Base-by-base conservation (phyloP, 139 green algal genomes). In the Chlorella sp. region DNA sequence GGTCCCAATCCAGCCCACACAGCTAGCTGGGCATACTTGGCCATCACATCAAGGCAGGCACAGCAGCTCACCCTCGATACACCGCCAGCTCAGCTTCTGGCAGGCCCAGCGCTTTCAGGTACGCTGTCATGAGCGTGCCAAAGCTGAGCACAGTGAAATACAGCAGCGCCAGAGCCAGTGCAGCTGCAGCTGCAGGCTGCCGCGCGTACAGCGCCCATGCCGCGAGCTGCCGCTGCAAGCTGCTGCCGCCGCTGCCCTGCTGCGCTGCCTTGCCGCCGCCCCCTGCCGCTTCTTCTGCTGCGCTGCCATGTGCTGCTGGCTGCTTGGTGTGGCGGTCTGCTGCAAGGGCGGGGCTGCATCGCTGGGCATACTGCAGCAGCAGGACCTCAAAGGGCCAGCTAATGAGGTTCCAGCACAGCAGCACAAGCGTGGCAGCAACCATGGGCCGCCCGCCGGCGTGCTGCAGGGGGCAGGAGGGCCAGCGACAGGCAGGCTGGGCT, bases 61-160 rank as follows among this genome's bases (percentile, higher is more conserved):
- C 25, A 30, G 60, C 51, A 60, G 51, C 79, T 76, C 81, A 80
- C 81, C 91, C 93, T 0, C 93, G 87, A 23, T 86, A 93, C 30
- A 91, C 32, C 1, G 84, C 85, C n/a, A 95, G 85, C 74, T 89
- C 90, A 68, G 91, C 86, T 63, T 94, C 91, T 0, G 78, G 88
- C 74, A 98, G 76, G 38, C 94, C 93, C 55, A 69, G 84, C 85
- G 86, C 94, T 7, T 87, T 90, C 41, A 98, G 87, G 78, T 94
- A 96, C 4, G 78, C 88, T 12, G 85, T 93, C 87, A 92, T 93
- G 17, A 94, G 82, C 0, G 94, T 93, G 57, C 89, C 92, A 63
- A 93, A 90, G 7, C 78, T 91, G 38, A 95, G 74, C 4, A 95
- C 92, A 15, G 92, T 95, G 4, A 92, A 80, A 86, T 98, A 98